phyloP scores from a whole-genome alignment of 106 monocot species.

The Acorus calamus region DNA sequence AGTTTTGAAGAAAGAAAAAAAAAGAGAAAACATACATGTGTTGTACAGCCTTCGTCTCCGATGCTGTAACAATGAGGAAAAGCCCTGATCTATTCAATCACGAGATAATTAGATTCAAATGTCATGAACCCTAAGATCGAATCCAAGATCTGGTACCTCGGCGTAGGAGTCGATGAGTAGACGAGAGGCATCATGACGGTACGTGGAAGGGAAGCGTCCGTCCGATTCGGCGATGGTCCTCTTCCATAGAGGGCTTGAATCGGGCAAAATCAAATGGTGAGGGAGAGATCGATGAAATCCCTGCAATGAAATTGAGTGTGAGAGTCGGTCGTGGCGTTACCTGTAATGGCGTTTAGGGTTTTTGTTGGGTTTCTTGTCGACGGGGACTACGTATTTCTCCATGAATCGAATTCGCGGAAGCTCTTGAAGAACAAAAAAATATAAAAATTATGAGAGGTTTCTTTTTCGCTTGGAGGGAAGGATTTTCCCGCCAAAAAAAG shows the following conservation, averaged over 20 bases:
- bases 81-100: conserved; percentile 20
- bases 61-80: conserved; percentile 25
- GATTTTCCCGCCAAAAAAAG: no score
- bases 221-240: conserved; percentile 31
- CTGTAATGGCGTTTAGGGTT: no score
- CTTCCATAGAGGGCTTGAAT: conserved; percentile 27
- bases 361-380: no score
- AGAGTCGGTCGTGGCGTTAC: no score
- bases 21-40: conserved; percentile 18
- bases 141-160: conserved; percentile 17
- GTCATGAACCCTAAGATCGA: not conserved
- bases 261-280: not conserved
- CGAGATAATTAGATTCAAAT: not conserved
- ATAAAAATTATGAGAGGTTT: no score
- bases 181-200: conserved; percentile 35
- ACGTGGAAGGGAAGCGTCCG: conserved; percentile 29
- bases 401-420: no score
- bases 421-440: no score
- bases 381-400: no score
- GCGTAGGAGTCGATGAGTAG: conserved; percentile 53
- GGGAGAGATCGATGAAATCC: not conserved
- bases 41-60: conserved; percentile 20
- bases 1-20: no score
- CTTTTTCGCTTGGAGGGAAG: no score
- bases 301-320: not conserved